phyloP scores from a whole-genome alignment of 1,139 yeast genomes.

The Yarrowia galli region DNA sequence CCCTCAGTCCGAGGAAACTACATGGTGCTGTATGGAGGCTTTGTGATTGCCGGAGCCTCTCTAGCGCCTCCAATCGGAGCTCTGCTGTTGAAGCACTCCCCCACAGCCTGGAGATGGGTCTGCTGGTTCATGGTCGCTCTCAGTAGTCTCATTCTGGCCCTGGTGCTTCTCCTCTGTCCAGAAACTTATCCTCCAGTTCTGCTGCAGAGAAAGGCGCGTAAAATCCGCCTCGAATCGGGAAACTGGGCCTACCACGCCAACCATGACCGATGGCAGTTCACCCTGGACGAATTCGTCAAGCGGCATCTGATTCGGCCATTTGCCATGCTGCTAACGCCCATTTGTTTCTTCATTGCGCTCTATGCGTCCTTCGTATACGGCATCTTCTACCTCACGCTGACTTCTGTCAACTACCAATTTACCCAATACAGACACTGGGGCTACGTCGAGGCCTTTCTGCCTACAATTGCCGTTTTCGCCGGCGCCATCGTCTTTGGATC shows the following conservation, averaged over 20 bases:
- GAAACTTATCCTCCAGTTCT: constrained; percentile 27
- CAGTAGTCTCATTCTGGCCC: constrained; percentile 45
- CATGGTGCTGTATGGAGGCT: constrained; percentile 66
- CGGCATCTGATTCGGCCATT: constrained; percentile 77
- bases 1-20: constrained; percentile 71
- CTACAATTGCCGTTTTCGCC: constrained; percentile 57
- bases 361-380: constrained; percentile 89
- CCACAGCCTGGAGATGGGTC: constrained; percentile 66
- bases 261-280: constrained; percentile 72
- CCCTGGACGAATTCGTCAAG: constrained; percentile 68
- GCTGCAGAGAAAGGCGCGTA: constrained; percentile 53
- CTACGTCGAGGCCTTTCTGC: constrained; percentile 66
- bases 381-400: constrained; percentile 71
- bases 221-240: constrained; percentile 57
- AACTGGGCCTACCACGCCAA: constrained; percentile 88
- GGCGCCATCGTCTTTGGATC: constrained; percentile 53
- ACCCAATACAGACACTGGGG: constrained; percentile 51
- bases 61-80: constrained; percentile 63
- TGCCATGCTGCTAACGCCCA: constrained; percentile 70
- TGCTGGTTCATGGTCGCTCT: constrained; percentile 33
- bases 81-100: constrained; percentile 49
- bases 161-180: constrained; percentile 50
- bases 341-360: constrained; percentile 68
- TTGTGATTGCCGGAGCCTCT: constrained; percentile 78
- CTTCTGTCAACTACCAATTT: constrained; percentile 40